Base-by-base conservation (phyloP, 768 basidiomycete species). In the Cystobasidium onofrii region DNA sequence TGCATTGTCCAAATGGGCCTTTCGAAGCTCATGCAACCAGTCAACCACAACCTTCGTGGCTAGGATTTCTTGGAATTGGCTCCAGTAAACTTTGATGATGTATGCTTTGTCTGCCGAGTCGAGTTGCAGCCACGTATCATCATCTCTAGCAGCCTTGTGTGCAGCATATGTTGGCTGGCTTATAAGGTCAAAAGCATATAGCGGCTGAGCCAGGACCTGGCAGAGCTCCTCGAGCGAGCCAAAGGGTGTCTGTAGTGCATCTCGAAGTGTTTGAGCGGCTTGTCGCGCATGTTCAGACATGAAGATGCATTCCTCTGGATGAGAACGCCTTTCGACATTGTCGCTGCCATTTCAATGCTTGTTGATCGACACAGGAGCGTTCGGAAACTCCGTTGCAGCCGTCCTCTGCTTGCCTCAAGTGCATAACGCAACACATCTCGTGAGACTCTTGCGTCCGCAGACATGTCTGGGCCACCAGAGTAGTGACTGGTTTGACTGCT, bases 211-310 rank as follows among this genome's bases (percentile, higher is more conserved):
- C 7, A 64, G 36, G 33, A 46, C 27, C 10, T 41, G 63, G 63
- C 34, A 39, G 31, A 64, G 63, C 23, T 39, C 57, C 25, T 34
- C 23, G 31, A 64, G 63, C 33, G 63, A 39, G 31, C 13, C 34
- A 13, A 64, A 25, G 33, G 63, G 57, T 4, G 33, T 12, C 57
- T 27, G 57, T 13, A 60, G 57, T 17, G 17, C 25, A 29, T 60
- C 57, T 34, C 25, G 6, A 7, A 60, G 27, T 15, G 10, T 25
- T 60, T 60, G 25, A 15, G 57, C 57, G 23, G 23, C 15, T 17
- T 60, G 29, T 60, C 57, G 57, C 27, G 57, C 57, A 60, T 60
- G 57, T 23, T 60, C 29, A 20, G 57, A 60, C 57, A 60, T 60
- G 6, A 27, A 60, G 57, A 29, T 29, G 29, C 4, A 23, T 60